A percentile compares a stretch with the other conserved stretches of the same genome.
Evolutionary conservation across 2,329 filamentous ascomycete genomes (phyloP).

Genomic region (Pestalotiopsis fici): DNA sequence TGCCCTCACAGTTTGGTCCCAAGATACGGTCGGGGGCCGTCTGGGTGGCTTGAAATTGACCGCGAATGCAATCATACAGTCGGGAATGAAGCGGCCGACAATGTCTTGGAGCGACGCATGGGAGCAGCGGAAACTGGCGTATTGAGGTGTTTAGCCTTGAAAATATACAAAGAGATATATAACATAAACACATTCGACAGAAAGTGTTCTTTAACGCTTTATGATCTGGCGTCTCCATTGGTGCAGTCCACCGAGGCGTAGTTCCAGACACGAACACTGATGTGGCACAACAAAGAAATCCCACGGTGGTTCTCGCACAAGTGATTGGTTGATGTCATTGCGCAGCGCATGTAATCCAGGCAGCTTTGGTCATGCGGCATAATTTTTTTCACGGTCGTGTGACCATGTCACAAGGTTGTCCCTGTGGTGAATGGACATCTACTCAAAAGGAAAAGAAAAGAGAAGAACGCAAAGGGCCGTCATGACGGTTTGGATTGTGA

Average conservation of each 20-base stretch:
- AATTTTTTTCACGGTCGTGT: neutral
- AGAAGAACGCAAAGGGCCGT: neutral
- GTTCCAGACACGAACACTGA: no score
- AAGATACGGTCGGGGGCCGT: slow-evolving; percentile 57
- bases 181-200: no score
- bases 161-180: neutral
- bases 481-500: neutral
- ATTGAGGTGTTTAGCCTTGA: slow-evolving; percentile 8
- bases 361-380: neutral
- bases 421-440: neutral
- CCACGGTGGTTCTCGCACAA: no score
- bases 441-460: neutral
- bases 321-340: neutral
- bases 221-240: no score
- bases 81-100: slow-evolving; percentile 16
- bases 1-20: slow-evolving; percentile 69
- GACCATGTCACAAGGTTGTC: neutral
- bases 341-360: neutral
- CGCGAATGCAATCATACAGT: slow-evolving; percentile 41
- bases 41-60: slow-evolving; percentile 40
- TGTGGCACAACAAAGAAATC: no score
- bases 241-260: no score
- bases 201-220: neutral
- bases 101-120: slow-evolving; percentile 15
- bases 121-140: slow-evolving; percentile 16